These are phyloP conservation scores for Aspergillus ostianus DNA, from an alignment of 495 filamentous ascomycete species.

Conservation along the genomic window DNA sequence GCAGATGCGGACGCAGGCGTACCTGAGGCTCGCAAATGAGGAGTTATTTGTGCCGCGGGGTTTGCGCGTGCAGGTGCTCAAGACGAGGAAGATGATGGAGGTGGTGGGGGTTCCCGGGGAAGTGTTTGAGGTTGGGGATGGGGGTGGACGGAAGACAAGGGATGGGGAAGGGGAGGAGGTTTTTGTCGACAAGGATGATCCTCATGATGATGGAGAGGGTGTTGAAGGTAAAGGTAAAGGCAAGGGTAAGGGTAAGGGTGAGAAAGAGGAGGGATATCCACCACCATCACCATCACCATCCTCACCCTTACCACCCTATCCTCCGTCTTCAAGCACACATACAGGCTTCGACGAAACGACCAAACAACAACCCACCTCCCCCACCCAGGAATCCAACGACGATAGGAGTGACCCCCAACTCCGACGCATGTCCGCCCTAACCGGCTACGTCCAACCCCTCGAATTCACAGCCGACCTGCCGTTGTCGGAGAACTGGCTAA, in stretches of 20 bases:
- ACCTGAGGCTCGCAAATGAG: conserved; percentile 22
- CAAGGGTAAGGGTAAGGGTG: not conserved
- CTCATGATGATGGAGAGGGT: too few relatives aligned
- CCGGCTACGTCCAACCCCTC: conserved; percentile 14
- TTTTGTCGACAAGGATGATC: conserved; percentile 1
- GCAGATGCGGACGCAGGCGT: conserved; percentile 22
- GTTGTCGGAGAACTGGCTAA: conserved; percentile 19
- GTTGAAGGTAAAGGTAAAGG: not conserved
- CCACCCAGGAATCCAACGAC: not conserved
- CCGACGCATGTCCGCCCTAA: conserved; percentile 19
- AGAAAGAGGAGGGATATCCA: too few relatives aligned
- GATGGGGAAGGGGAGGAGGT: conserved; percentile 3
- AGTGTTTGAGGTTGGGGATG: conserved; percentile 7
- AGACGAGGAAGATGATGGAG: conserved; percentile 23
- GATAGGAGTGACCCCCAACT: too few relatives aligned
- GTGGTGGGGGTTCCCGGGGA: conserved; percentile 14
- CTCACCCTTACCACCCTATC: too few relatives aligned
- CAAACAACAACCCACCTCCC: too few relatives aligned
- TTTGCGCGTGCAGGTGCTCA: conserved; percentile 21
- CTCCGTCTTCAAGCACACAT: too few relatives aligned
- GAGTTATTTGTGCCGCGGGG: conserved; percentile 21
- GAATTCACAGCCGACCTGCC: conserved; percentile 12
- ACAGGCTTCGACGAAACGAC: too few relatives aligned
- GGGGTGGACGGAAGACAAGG: not conserved
- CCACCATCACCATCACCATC: too few relatives aligned